phyloP scores from a whole-genome alignment of 495 filamentous ascomycete genomes.

The Parachaetomium inaequale region DNA sequence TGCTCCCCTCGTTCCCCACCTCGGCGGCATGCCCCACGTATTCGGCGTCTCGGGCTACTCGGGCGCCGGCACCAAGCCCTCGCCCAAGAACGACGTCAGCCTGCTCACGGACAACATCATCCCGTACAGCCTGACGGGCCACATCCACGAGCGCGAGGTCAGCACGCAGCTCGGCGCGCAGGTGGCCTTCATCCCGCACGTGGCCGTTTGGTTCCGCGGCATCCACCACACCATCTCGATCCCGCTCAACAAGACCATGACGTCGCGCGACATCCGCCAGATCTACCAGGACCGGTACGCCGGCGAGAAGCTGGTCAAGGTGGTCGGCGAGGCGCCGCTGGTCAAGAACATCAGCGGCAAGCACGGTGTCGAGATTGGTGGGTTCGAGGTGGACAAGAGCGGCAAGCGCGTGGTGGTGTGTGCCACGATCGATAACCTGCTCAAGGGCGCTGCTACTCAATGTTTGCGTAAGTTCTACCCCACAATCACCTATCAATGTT shows the following conservation, averaged over 20 bases:
- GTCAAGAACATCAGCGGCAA: conserved; percentile 87
- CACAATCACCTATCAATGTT: neutral
- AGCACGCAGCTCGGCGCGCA: conserved; percentile 68
- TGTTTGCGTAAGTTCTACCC: conserved; percentile 69
- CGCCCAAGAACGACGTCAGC: conserved; percentile 91
- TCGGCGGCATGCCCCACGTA: conserved; percentile 76
- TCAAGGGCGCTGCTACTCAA: conserved; percentile 96
- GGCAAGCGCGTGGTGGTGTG: conserved; percentile 92
- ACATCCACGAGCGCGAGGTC: conserved; percentile 96
- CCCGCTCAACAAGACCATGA: conserved; percentile 78
- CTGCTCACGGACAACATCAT: conserved; percentile 85
- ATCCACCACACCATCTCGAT: conserved; percentile 92
- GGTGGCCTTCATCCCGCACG: conserved; percentile 90
- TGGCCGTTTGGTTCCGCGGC: conserved; percentile 96
- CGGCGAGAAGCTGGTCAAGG: conserved; percentile 89
- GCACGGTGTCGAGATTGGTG: conserved; percentile 92
- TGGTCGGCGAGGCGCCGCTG: conserved; percentile 78
- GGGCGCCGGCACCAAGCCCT: conserved; percentile 93
- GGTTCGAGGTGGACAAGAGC: conserved; percentile 82
- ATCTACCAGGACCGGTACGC: conserved; percentile 96
- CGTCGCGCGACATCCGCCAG: conserved; percentile 85
- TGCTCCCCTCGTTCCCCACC: conserved; percentile 72
- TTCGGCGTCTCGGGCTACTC: conserved; percentile 97
- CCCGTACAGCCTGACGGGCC: conserved; percentile 88
- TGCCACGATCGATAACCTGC: conserved; percentile 95